Evolutionary conservation across 2,329 filamentous ascomycete genomes (phyloP).

Genomic region (Myriangium duriaei): DNA sequence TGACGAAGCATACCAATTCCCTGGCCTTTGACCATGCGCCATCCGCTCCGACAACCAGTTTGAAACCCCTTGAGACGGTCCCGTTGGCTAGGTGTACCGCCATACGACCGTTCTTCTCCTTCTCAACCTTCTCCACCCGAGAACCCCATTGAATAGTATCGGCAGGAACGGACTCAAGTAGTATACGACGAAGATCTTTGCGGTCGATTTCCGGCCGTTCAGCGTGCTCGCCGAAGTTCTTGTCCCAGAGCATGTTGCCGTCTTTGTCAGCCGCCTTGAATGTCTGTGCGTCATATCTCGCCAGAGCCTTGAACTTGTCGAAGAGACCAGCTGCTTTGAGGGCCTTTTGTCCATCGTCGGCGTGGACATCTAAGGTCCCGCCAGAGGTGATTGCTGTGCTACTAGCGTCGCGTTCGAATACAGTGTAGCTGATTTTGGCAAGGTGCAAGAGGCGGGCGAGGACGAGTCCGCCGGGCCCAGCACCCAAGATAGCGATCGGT

Average conservation of each 20-base stretch:
- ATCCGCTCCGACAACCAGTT: conserved; percentile 37
- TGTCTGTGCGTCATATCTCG: conserved; percentile 18
- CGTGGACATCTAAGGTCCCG: conserved; percentile 22
- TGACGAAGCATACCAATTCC: conserved; percentile 18
- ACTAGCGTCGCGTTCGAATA: conserved; percentile 20
- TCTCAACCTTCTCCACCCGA: conserved; percentile 15
- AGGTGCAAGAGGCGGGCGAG: conserved; percentile 19
- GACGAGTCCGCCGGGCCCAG: conserved; percentile 20
- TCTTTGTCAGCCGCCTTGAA: conserved; percentile 13
- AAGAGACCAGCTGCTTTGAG: conserved; percentile 20
- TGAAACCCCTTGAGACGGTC: conserved; percentile 23
- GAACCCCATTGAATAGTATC: conserved; percentile 25
- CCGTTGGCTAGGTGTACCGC: conserved; percentile 22
- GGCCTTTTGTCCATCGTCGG: conserved; percentile 18
- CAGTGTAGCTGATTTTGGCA: conserved; percentile 15
- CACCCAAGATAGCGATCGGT: conserved; percentile 23
- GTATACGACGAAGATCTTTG: conserved; percentile 22
- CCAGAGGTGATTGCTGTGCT: conserved; percentile 12
- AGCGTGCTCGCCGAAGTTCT: conserved; percentile 15
- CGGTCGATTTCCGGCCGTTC: conserved; percentile 32
- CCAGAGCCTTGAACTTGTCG: conserved; percentile 18
- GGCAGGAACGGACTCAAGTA: conserved; percentile 25
- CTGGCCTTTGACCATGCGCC: conserved; percentile 33
- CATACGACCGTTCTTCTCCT: conserved; percentile 13
- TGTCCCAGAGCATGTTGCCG: conserved; percentile 13